These are phyloP conservation scores for Aspergillus sclerotioniger DNA, from an alignment of 495 filamentous ascomycete species.

Conservation along the genomic window DNA sequence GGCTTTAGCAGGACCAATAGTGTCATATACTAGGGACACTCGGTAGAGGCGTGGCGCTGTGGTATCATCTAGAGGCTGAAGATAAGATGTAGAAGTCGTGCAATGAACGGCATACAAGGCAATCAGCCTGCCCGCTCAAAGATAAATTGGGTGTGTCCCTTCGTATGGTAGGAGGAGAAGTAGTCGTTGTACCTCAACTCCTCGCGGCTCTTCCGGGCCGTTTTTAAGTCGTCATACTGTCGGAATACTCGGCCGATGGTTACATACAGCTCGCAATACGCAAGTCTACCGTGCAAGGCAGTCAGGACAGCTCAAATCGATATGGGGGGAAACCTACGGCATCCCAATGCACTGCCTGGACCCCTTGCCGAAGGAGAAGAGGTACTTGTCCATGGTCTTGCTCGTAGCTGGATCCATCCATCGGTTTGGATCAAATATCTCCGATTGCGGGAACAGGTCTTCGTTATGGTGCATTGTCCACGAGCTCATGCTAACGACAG, in stretches of 20 bases:
- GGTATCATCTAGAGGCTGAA: too few species aligned
- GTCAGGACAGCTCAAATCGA: not conserved
- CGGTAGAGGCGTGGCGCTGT: too few species aligned
- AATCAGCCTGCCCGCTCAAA: constrained; percentile 10
- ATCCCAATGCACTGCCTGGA: constrained; percentile 40
- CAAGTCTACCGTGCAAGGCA: constrained; percentile 19
- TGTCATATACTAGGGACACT: too few species aligned
- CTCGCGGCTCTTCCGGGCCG: constrained; percentile 15
- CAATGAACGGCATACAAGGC: not conserved
- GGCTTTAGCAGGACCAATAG: too few species aligned
- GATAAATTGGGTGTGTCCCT: constrained; percentile 25
- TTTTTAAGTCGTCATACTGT: constrained; percentile 27
- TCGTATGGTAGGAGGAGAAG: constrained; percentile 26
- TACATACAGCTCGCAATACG: constrained; percentile 36
- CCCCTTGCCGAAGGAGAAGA: constrained; percentile 38
- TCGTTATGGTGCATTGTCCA: constrained; percentile 36
- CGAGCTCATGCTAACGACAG: constrained; percentile 27
- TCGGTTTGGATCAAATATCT: constrained; percentile 29
- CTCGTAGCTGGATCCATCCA: constrained; percentile 17
- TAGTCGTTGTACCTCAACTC: constrained; percentile 26
- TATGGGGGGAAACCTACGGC: constrained; percentile 22
- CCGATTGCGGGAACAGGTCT: constrained; percentile 31
- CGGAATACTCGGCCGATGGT: constrained; percentile 30
- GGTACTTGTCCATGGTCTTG: constrained; percentile 24
- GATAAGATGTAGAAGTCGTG: not conserved